Conservation (phyloP, 352 stramenopile species). For the Phytophthora syringae region DNA sequence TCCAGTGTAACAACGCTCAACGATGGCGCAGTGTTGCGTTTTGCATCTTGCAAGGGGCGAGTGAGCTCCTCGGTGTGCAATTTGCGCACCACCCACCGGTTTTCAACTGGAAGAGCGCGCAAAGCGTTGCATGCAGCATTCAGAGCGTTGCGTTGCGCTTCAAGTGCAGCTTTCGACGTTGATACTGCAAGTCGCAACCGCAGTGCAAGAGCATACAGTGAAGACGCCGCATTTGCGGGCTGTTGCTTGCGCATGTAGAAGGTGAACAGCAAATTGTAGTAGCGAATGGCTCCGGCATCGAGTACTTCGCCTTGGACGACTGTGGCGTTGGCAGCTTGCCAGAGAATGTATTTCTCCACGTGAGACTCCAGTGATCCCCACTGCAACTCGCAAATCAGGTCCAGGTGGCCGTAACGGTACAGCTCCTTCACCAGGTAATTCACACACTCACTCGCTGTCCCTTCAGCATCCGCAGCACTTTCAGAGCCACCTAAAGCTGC, state of each 20-base stretch:
- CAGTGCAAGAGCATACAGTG: constrained; percentile 65
- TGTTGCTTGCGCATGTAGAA: constrained; percentile 75
- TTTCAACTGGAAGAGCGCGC: constrained; percentile 44
- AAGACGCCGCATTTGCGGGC: constrained; percentile 62
- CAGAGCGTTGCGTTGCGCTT: constrained; percentile 70
- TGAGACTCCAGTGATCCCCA: constrained; percentile 65
- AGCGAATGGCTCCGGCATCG: constrained; percentile 54
- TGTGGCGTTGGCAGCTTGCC: constrained; percentile 74
- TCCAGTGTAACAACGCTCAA: constrained; percentile 70
- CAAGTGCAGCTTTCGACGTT: constrained; percentile 46
- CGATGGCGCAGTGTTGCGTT: constrained; percentile 20
- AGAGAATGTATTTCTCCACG: constrained; percentile 77
- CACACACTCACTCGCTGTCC: constrained; percentile 68
- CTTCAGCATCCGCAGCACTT: constrained; percentile 21
- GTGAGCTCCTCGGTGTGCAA: constrained; percentile 66
- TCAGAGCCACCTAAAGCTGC: constrained; percentile 29
- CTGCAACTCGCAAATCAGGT: constrained; percentile 77
- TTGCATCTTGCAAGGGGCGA: constrained; percentile 8
- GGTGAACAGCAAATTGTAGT: constrained; percentile 75
- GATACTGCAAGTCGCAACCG: constrained; percentile 50
- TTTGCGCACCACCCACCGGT: constrained; percentile 78
- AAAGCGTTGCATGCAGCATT: constrained; percentile 58
- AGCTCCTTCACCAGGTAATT: constrained; percentile 80
- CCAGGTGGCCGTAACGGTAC: constrained; percentile 65
- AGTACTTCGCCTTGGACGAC: constrained; percentile 45